phyloP scores from a whole-genome alignment of 352 stramenopile species.

The Globisporangium mamillatum region DNA sequence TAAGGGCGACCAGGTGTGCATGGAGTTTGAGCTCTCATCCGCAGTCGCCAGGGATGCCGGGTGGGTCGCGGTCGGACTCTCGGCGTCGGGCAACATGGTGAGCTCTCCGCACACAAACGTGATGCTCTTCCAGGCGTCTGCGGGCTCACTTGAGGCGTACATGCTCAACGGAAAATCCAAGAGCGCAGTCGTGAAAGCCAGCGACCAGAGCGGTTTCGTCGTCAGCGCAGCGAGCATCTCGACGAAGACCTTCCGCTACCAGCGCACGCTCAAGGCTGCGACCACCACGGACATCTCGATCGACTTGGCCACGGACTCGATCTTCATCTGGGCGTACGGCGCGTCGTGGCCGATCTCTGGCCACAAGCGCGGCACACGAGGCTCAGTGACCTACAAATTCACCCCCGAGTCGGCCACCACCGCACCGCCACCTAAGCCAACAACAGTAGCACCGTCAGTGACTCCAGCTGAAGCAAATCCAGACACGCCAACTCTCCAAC shows the following conservation, averaged over 20 bases:
- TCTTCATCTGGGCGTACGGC: constrained; percentile 77
- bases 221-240: constrained; percentile 32
- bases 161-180: constrained; percentile 48
- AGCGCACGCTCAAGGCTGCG: constrained; percentile 54
- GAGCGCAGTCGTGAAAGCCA: constrained; percentile 41
- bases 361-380: constrained; percentile 46
- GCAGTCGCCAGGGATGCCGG: constrained; percentile 30
- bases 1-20: constrained; percentile 52
- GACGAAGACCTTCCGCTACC: constrained; percentile 67
- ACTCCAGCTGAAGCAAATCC: not conserved
- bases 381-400: constrained; percentile 53
- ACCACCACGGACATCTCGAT: constrained; percentile 48
- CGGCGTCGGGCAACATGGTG: constrained; percentile 49
- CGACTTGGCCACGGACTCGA: constrained; percentile 25
- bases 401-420: not conserved
- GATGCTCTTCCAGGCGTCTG: constrained; percentile 61
- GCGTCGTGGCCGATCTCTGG: constrained; percentile 59
- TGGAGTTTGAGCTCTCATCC: constrained; percentile 58
- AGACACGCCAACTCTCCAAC: not conserved
- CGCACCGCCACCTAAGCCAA: not conserved
- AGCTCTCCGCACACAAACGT: constrained; percentile 65
- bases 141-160: constrained; percentile 42
- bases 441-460: not conserved
- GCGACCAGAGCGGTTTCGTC: constrained; percentile 40
- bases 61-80: constrained; percentile 68